A percentile compares a stretch with the other conserved stretches of the same genome.
Conservation (phyloP, 1,284 basidiomycete species). For the Mycena sp. region DNA sequence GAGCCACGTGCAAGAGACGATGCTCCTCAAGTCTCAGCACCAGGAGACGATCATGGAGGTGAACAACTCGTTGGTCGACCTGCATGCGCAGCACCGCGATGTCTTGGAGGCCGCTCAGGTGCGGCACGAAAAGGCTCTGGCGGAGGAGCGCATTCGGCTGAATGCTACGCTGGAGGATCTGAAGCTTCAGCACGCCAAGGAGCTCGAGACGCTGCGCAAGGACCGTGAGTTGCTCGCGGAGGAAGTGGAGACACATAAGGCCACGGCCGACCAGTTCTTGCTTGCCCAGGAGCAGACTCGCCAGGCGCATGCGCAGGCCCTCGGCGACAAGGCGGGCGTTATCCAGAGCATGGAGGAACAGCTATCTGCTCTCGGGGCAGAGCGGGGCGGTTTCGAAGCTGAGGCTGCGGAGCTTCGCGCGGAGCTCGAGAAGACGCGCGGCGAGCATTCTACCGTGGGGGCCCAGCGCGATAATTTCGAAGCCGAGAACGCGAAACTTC, state of each 20-base stretch:
- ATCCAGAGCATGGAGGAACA: slow-evolving; percentile 61
- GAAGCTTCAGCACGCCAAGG: slow-evolving; percentile 43
- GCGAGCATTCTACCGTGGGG: slow-evolving; percentile 7
- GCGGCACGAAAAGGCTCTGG: slow-evolving; percentile 36
- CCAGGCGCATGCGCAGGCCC: slow-evolving; percentile 56
- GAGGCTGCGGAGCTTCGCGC: slow-evolving; percentile 64
- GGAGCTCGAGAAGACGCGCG: slow-evolving; percentile 17
- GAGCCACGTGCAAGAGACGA: slow-evolving; percentile 51
- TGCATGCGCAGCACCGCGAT: slow-evolving; percentile 56
- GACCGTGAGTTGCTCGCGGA: slow-evolving; percentile 62
- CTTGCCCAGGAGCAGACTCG: slow-evolving; percentile 60
- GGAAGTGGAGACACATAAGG: slow-evolving; percentile 72
- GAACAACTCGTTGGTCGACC: slow-evolving; percentile 52
- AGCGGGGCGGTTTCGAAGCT: slow-evolving; percentile 58
- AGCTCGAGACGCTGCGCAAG: slow-evolving; percentile 49
- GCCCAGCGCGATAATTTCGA: slow-evolving; percentile 56
- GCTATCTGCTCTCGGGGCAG: slow-evolving; percentile 46
- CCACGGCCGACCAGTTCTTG: slow-evolving; percentile 63
- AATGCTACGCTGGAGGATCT: slow-evolving; percentile 38
- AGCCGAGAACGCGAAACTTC: slow-evolving; percentile 62
- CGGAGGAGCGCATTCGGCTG: slow-evolving; percentile 50
- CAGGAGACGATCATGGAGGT: slow-evolving; percentile 50
- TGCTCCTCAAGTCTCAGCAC: slow-evolving; percentile 56
- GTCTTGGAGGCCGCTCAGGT: slow-evolving; percentile 51
- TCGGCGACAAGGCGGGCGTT: slow-evolving; percentile 59